A percentile compares a stretch with the other conserved stretches of the same genome.
These are phyloP conservation scores for Sarocladium brachiariae DNA, from an alignment of 2,329 filamentous ascomycete genomes.

Conservation along the genomic window DNA sequence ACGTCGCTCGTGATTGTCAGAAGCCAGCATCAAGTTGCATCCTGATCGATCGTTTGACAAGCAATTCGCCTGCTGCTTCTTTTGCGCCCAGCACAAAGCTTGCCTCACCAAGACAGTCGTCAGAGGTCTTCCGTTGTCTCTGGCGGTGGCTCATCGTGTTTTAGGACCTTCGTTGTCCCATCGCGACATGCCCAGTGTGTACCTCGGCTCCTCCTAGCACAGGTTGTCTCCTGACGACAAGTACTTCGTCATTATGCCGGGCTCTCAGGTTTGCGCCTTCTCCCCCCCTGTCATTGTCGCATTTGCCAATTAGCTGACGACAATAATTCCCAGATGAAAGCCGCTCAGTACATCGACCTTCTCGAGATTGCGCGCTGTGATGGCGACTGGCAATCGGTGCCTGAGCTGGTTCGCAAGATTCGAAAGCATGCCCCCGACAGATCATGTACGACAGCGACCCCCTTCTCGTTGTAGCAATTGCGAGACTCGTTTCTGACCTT, in stretches of 20 bases:
- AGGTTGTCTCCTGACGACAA: constrained; percentile 3
- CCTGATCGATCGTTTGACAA: too few relatives aligned
- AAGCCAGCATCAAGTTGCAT: neutral
- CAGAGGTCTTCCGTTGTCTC: neutral
- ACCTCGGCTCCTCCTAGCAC: neutral
- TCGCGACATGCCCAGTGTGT: constrained; percentile 4
- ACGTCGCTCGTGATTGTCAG: constrained; percentile 4
- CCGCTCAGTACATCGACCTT: constrained; percentile 69
- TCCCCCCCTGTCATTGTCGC: neutral
- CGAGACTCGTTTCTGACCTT: neutral
- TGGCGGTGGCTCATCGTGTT: neutral
- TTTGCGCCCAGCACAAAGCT: neutral
- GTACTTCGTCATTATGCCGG: neutral
- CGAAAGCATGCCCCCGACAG: constrained; percentile 86
- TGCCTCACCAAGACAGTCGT: neutral
- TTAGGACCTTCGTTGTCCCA: neutral
- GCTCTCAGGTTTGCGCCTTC: neutral
- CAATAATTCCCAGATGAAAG: constrained; percentile 55
- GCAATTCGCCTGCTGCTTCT: neutral
- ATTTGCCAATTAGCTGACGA: neutral
- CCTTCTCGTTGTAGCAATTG: neutral
- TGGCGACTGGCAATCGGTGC: constrained; percentile 78
- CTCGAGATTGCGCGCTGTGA: constrained; percentile 84
- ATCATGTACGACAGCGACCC: constrained; percentile 57
- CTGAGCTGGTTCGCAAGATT: constrained; percentile 86